Evolutionary conservation across 129 eudicot species (phyloP).

Genomic region (Tagetes erecta): DNA sequence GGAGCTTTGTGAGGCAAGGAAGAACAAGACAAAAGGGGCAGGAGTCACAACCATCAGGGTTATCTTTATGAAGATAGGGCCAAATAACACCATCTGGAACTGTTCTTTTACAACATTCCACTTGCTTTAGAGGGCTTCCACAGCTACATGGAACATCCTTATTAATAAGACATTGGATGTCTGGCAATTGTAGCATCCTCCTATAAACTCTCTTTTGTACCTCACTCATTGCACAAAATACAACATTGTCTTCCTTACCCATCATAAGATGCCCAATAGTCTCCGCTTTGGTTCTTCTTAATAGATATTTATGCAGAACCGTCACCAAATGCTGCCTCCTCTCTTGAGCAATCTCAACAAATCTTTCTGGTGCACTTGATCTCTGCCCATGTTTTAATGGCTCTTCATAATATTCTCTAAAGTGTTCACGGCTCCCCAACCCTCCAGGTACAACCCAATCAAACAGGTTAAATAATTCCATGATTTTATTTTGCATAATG

Average conservation of each 20-base stretch:
- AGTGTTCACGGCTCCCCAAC: constrained; percentile 90
- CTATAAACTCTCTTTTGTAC: constrained; percentile 82
- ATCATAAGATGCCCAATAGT: constrained; percentile 92
- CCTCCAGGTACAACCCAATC: constrained; percentile 89
- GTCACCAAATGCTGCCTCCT: constrained; percentile 78
- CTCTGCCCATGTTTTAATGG: constrained; percentile 96
- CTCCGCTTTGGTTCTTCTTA: constrained; percentile 96
- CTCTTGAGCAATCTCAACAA: constrained; percentile 68
- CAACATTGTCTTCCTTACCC: constrained; percentile 99
- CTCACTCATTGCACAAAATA: constrained; percentile 93
- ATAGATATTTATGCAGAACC: constrained; percentile 57
- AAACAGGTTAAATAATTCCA: constrained; percentile 90
- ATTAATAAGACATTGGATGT: constrained; percentile 75
- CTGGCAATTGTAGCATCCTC: constrained; percentile 79
- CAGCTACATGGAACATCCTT: constrained; percentile 84
- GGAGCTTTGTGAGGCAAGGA: constrained; percentile 95
- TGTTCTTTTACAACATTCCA: constrained; percentile 85
- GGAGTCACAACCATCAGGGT: constrained; percentile 85
- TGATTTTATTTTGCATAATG: constrained; percentile 89
- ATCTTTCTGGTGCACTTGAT: constrained; percentile 73
- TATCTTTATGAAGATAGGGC: constrained; percentile 85
- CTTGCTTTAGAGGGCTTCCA: constrained; percentile 95
- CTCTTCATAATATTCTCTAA: constrained; percentile 79
- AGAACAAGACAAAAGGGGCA: constrained; percentile 93
- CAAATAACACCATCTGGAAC: constrained; percentile 80